These are phyloP conservation scores for Mycena olivaceomarginata DNA, from an alignment of 768 basidiomycete species.

Conservation along the genomic window DNA sequence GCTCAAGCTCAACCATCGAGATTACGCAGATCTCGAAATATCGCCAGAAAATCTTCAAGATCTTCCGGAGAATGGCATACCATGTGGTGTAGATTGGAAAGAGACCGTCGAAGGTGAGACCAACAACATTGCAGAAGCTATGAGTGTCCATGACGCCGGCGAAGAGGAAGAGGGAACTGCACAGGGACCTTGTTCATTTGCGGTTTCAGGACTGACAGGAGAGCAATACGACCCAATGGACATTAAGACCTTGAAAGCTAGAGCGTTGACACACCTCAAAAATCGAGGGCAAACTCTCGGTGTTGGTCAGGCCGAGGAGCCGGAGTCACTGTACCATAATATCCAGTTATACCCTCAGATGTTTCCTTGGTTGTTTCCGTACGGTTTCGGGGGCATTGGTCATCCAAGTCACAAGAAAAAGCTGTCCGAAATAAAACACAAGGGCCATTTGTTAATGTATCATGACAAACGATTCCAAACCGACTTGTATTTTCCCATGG, in stretches of 20 bases:
- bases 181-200: neutral
- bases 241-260: neutral
- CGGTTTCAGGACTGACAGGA: neutral
- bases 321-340: too few relatives aligned
- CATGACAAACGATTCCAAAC: neutral
- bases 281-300: neutral
- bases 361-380: neutral
- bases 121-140: neutral
- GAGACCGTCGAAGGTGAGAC: neutral
- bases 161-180: neutral
- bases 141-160: neutral
- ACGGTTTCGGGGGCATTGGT: neutral
- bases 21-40: neutral
- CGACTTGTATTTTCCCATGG: neutral
- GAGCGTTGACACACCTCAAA: neutral
- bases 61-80: neutral
- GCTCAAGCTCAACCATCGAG: conserved; percentile 4
- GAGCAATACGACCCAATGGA: neutral
- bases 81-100: neutral
- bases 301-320: neutral
- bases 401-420: neutral
- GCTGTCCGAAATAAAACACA: neutral
- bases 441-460: neutral
- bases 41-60: neutral
- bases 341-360: too few relatives aligned